A percentile compares a stretch with the other conserved stretches of the same genome.
Conservation (phyloP, 768 basidiomycete species). For the Xerocomus brunneocitrinus region DNA sequence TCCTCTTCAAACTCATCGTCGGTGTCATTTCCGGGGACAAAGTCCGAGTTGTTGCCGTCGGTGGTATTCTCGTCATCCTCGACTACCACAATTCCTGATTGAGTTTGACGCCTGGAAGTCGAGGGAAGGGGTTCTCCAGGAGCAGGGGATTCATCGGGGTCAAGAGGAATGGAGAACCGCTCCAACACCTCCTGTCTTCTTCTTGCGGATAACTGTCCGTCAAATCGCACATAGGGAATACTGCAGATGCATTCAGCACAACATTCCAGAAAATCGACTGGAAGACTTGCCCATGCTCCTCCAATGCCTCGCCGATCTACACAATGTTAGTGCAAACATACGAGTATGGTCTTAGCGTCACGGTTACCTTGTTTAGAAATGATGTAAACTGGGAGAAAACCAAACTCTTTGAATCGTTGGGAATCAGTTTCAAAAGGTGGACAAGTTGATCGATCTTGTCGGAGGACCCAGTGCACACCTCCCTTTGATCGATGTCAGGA, state of each 20-base stretch:
- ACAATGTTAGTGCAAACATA: not conserved
- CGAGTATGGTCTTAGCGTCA: not conserved
- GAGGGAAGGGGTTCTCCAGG: slow-evolving; percentile 15
- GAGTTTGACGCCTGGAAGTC: slow-evolving; percentile 3
- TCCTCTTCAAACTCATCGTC: slow-evolving; percentile 31
- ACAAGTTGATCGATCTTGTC: slow-evolving; percentile 84
- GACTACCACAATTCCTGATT: not conserved
- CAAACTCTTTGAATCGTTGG: slow-evolving; percentile 68
- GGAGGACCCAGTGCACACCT: slow-evolving; percentile 54
- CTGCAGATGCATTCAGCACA: slow-evolving; percentile 32
- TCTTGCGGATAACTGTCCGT: slow-evolving; percentile 81
- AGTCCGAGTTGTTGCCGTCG: slow-evolving; percentile 34
- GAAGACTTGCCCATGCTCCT: slow-evolving; percentile 52
- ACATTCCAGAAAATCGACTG: not conserved
- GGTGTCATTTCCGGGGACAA: slow-evolving; percentile 26
- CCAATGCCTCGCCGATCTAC: slow-evolving; percentile 67
- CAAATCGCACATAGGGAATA: slow-evolving; percentile 76
- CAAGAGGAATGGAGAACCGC: slow-evolving; percentile 66
- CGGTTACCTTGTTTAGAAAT: slow-evolving; percentile 69
- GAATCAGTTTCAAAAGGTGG: slow-evolving; percentile 65
- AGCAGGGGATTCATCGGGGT: slow-evolving; percentile 27
- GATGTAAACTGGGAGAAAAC: slow-evolving; percentile 90
- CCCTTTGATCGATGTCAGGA: slow-evolving; percentile 39
- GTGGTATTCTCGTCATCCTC: slow-evolving; percentile 14
- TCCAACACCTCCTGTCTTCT: slow-evolving; percentile 74